Conservation (phyloP, 2,329 filamentous ascomycete species). For the Tolypocladium sp. region DNA sequence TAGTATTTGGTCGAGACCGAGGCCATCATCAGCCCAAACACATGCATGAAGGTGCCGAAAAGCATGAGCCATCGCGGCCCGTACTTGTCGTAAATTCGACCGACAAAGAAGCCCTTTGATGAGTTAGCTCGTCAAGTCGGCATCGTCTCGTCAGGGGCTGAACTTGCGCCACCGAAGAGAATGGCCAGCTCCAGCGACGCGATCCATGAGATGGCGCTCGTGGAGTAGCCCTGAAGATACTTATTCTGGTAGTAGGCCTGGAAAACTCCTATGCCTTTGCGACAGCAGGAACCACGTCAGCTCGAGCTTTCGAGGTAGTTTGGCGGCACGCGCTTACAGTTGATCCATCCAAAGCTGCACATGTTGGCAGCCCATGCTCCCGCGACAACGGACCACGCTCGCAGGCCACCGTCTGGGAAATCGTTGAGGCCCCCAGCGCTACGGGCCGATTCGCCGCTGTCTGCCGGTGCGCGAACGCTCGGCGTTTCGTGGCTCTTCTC, state of each 20-base stretch:
- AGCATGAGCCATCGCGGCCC: slow-evolving; percentile 49
- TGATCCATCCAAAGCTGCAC: slow-evolving; percentile 23
- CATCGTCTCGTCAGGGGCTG: background rate
- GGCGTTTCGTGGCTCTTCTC: too few relatives aligned
- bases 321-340: background rate
- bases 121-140: slow-evolving; percentile 7
- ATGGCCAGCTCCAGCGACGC: slow-evolving; percentile 38
- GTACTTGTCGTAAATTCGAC: slow-evolving; percentile 46
- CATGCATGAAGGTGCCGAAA: slow-evolving; percentile 42
- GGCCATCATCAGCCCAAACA: slow-evolving; percentile 57
- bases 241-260: slow-evolving; percentile 48
- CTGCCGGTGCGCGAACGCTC: too few relatives aligned
- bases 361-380: slow-evolving; percentile 25
- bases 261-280: slow-evolving; percentile 35
- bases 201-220: slow-evolving; percentile 54
- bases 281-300: too few relatives aligned
- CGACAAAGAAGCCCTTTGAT: background rate
- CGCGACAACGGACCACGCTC: slow-evolving; percentile 24
- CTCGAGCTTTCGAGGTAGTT: too few relatives aligned
- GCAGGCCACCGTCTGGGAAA: slow-evolving; percentile 13
- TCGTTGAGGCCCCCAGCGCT: too few relatives aligned
- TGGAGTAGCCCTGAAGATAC: slow-evolving; percentile 36
- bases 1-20: slow-evolving; percentile 35
- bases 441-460: too few relatives aligned
- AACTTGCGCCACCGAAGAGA: slow-evolving; percentile 38